phyloP scores from a whole-genome alignment of 2,329 filamentous ascomycete species.

The Spiromastix sp. region DNA sequence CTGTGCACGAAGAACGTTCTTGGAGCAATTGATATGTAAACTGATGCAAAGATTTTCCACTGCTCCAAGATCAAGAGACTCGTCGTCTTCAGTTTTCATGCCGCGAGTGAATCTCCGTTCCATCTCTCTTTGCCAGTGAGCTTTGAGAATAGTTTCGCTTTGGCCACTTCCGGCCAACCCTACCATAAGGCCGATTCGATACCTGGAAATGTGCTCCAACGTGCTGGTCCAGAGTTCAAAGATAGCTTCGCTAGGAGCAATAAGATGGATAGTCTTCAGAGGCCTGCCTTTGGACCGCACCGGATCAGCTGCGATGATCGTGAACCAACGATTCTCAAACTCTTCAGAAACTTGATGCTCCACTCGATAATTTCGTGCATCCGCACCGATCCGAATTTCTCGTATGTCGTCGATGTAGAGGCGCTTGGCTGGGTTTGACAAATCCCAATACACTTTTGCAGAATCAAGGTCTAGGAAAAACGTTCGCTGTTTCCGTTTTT shows the following conservation, averaged over 20 bases:
- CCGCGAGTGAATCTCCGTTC: conserved; percentile 48
- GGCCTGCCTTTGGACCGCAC: conserved; percentile 62
- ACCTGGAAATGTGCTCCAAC: conserved; percentile 71
- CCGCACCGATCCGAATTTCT: conserved; percentile 72
- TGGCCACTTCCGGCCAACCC: conserved; percentile 68
- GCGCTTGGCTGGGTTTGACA: conserved; percentile 64
- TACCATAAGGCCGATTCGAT: conserved; percentile 82
- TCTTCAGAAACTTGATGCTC: conserved; percentile 63
- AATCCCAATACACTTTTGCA: conserved; percentile 83
- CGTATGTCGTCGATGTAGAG: conserved; percentile 94
- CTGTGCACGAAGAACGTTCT: conserved; percentile 59
- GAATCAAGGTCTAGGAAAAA: conserved; percentile 73
- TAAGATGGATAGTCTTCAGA: conserved; percentile 75
- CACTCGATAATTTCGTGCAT: conserved; percentile 80
- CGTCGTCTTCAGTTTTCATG: conserved; percentile 43
- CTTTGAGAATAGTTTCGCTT: conserved; percentile 67
- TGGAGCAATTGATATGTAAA: conserved; percentile 83
- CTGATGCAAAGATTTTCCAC: conserved; percentile 79
- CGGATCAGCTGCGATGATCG: conserved; percentile 73
- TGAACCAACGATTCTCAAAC: conserved; percentile 69
- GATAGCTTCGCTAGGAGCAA: conserved; percentile 62
- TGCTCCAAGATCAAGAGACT: conserved; percentile 65
- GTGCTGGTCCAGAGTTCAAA: conserved; percentile 75
- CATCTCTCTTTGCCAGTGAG: conserved; percentile 84
- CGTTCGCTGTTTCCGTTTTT: conserved; percentile 60